phyloP scores from a whole-genome alignment of 2,329 filamentous ascomycete species.

The Cercospora canescens region DNA sequence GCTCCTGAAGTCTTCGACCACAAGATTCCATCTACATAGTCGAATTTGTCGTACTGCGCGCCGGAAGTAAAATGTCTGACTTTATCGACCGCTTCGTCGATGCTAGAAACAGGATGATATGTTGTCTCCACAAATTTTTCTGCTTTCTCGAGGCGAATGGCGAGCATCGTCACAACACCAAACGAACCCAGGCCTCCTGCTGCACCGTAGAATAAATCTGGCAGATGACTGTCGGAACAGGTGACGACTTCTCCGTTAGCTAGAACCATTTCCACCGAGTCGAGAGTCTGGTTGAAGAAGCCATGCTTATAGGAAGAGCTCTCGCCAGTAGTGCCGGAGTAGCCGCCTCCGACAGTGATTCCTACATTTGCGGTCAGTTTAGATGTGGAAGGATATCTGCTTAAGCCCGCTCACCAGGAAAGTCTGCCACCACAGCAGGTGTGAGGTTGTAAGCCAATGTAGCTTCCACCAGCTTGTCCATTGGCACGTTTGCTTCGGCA shows the following conservation, averaged over 20 bases:
- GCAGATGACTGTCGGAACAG: constrained; percentile 55
- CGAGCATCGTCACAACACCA: constrained; percentile 61
- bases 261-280: constrained; percentile 65
- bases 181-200: constrained; percentile 67
- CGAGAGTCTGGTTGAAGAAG: constrained; percentile 64
- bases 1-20: constrained; percentile 46
- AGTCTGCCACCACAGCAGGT: constrained; percentile 69
- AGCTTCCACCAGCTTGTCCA: constrained; percentile 63
- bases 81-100: constrained; percentile 45
- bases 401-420: constrained; percentile 47
- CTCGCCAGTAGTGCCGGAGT: constrained; percentile 67
- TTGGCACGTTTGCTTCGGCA: constrained; percentile 69
- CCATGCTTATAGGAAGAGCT: constrained; percentile 69
- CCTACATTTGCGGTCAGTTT: constrained; percentile 27
- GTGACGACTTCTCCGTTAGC: constrained; percentile 58
- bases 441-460: constrained; percentile 58
- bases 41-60: constrained; percentile 40
- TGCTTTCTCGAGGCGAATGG: constrained; percentile 49
- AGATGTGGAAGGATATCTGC: too few species aligned
- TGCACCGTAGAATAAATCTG: constrained; percentile 65
- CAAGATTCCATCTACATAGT: constrained; percentile 54
- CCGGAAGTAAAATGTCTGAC: constrained; percentile 39
- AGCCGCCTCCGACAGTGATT: constrained; percentile 70
- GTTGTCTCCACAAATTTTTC: constrained; percentile 51
- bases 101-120: constrained; percentile 46